Evolutionary conservation across 148 eudicot genomes (phyloP), one percentile per base, ranked within the genome.

Genomic region (Nepenthes mirabilis): DNA sequence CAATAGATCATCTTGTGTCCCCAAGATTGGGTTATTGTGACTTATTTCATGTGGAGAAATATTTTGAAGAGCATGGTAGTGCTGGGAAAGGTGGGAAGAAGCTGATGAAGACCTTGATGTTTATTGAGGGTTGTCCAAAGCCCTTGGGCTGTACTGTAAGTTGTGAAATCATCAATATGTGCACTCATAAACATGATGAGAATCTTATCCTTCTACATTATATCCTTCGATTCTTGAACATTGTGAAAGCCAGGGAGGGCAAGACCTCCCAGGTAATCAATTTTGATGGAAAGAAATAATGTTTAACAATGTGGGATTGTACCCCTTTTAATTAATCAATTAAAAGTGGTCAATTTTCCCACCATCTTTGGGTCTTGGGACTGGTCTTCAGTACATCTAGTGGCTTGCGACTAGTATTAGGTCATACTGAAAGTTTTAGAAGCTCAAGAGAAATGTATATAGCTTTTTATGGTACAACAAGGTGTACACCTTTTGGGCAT

Each of bases 71-170:
- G 63, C 95, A 84, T 72, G 95, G 97, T 51, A 79, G 83, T 72
- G 95, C 97, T 75, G 90, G 82, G 56, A 91, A 84, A 74, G 74
- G 72, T 70, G 91, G 97, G 56, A 94, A 84, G 77, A 94, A 89
- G 75, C 64, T 84, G 65, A 84, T 79, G 58, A 94, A 94, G 80
- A 94, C 91, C 57, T 70, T 94, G 75, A 94, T 94, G 97, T 94
- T 84, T 71, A 84, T 94, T 70, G 96, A 84, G 72, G 99, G 89
- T 55, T 94, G 99, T 73, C 99, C 99, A 36, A 94, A 81, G 75
- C 99, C 99, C 63, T 79, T 86, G 70, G 99, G 99, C 58, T 94
- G 75, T 74, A 94, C 99, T 51, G 99, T 94, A 79, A 84, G 91
- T 78, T 47, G 53, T 52, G 13, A 43, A 50, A 47, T 63, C 62